Base-by-base conservation (phyloP, 352 stramenopile species). In the Phytophthora ohioensis region DNA sequence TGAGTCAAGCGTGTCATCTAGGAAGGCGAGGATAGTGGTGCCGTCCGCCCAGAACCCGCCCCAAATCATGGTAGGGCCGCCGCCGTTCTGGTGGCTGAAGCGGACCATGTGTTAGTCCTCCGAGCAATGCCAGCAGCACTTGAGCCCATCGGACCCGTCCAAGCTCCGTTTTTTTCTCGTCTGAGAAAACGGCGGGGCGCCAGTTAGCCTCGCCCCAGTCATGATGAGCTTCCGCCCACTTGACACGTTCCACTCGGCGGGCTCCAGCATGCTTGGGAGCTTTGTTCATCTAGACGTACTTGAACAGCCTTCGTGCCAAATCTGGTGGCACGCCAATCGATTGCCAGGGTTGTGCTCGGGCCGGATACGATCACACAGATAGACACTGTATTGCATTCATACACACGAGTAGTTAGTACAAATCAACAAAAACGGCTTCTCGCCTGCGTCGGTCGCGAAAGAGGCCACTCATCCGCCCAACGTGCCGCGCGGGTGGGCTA, bases 261-360 rank as follows among this genome's bases (percentile, higher is more conserved):
- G 1, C 27, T 39, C 10, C 53, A 21, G 31, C 54, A 3, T 55
- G 56, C 56, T 54, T 63, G 2, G 56, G 32, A 2, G 57, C 57
- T 45, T 64, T 64, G 57, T 64, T 56, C 57, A 57, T 64, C 3
- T 38, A 55, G 0, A 64, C 45, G 17, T 64, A 64, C 57, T 64
- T 64, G 45, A 57, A 56, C 2, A 64, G 5, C 42, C 1, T 27
- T 27, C 21, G 21, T 27, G 21, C 21, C 21, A 27, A 27, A 27
- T 27, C 21, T 27, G 21, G 21, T 27, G 21, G 61, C 51, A 62
- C 13, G 61, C 62, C 38, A 55, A 46, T 8, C 30, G 60, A 32
- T 68, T 68, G n/a, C 32, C 27, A 1, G 41, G 32, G 35, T 68
- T 62, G 35, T 57, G 13, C 4, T 17, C 21, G 0, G 42, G 49